Evolutionary conservation across 164 flowering plant genomes (phyloP), one percentile per base, ranked within the genome.

Genomic region (Umbilicus rupestris): DNA sequence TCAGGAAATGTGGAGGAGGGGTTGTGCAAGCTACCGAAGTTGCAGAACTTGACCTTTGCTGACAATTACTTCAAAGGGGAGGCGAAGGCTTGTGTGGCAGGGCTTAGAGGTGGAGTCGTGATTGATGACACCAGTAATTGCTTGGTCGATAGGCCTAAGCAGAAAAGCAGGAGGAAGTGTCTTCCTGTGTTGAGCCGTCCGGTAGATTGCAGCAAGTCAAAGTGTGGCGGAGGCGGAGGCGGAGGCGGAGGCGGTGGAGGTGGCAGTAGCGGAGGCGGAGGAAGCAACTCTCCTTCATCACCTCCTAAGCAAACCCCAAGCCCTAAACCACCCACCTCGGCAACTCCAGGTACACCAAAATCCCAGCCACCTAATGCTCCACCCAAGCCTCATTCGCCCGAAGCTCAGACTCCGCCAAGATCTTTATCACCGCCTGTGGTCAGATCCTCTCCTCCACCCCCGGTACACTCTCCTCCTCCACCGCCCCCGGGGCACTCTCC

Each of bases 11-110:
- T 89, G 59, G 69, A 83, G 0, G 87, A 78, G 31, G 62, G 64
- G 2, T n/a, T 89, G 19, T 89, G 96, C 71, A 65, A 52, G 64
- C 64, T 87, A 73, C 85, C 84, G 0, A 69, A 39, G 7, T 71
- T 89, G 75, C 0, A 6, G 7, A 82, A 81, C 37, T 85, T 89
- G 64, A 74, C 81, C 0, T 85, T 78, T 70, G 75, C 91, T 1
- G 20, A 71, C 30, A 89, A 89, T 57, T 89, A 75, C 66, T 85
- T 87, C 72, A 78, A 71, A 8, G 85, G 78, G 0, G 79, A 74
- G 73, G 81, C 77, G 1, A 59, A 62, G 3, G 65, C 46, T 1
- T 80, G 90, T 66, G 7, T 68, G 22, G 69, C 84, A 0, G 19
- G 62, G 12, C 24, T 68, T 30, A 73, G 65, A 46, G 47, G 50